Evolutionary conservation across 192 early-diverging fungal genomes (phyloP).

Genomic region (Backusella sp.): DNA sequence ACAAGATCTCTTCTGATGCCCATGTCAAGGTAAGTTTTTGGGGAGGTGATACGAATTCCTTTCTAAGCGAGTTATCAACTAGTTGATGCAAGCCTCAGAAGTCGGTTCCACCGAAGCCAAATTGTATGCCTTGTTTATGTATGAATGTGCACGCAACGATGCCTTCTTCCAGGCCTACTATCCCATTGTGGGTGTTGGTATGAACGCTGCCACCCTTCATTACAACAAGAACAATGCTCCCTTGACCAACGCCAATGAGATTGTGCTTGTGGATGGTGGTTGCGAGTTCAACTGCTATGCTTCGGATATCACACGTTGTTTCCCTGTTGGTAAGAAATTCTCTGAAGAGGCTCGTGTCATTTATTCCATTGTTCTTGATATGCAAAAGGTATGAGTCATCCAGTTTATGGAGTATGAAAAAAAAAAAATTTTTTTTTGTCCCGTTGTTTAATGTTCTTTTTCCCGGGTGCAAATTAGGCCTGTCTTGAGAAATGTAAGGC

Average conservation of each 20-base stretch:
- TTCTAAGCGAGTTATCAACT: background rate
- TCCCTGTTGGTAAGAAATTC: constrained; percentile 78
- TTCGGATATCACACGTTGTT: constrained; percentile 87
- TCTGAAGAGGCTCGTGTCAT: constrained; percentile 66
- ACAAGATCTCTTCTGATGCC: constrained; percentile 71
- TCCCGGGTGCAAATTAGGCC: constrained; percentile 32
- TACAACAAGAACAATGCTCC: constrained; percentile 74
- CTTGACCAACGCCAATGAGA: constrained; percentile 46
- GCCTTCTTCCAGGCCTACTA: constrained; percentile 80
- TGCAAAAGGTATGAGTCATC: constrained; percentile 59
- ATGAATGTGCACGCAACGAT: constrained; percentile 62
- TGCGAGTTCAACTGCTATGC: constrained; percentile 80
- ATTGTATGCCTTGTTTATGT: constrained; percentile 78
- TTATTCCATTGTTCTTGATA: constrained; percentile 79
- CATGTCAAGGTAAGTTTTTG: constrained; percentile 50
- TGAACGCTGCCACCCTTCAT: constrained; percentile 78
- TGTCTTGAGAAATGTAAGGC: constrained; percentile 64
- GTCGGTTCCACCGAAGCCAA: constrained; percentile 70
- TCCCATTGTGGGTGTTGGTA: constrained; percentile 79
- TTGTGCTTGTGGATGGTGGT: constrained; percentile 88
- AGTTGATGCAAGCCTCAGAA: constrained; percentile 66
- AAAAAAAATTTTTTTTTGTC: background rate
- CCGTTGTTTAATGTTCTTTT: background rate
- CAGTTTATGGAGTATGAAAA: background rate
- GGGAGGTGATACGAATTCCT: background rate